Evolutionary conservation across 1,284 basidiomycete genomes (phyloP), one percentile per base, ranked within the genome.

Genomic region (Meira miltonrushii): DNA sequence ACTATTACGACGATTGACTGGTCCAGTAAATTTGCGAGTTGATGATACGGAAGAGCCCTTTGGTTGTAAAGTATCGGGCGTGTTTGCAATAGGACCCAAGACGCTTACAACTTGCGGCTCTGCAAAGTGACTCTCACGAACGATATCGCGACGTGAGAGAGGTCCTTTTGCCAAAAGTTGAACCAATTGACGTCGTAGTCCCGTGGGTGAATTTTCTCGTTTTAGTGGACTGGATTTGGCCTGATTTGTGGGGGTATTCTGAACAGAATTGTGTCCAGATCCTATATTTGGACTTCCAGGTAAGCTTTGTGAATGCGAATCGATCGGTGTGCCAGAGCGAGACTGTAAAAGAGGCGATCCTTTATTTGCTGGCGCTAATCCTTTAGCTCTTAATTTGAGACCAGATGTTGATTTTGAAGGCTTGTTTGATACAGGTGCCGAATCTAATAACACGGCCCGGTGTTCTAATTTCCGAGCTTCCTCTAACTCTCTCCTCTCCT

Each of bases 141-240:
- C 50, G 15, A 53, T 39, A 39, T 53, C 37, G n/a, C 50, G 17
- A n/a, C 50, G 17, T 21, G 50, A 41, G 13, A 53, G 17, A 3
- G 50, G 50, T 13, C 50, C 50, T 23, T 53, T 53, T 13, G 50
- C 50, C 50, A 53, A 5, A 13, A 53, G 37, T 53, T 53, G 50
- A 8, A 53, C 37, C 25, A 53, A 33, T 41, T 33, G 37, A n/a
- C 28, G 17, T 33, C 39, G 2, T n/a, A 53, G 25, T 33, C 28
- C 28, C 6, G 19, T 53, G 2, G 50, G 50, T 40, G 50, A 23
- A 12, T 17, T 19, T 5, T 19, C 25, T 2, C 23, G 17, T 13
- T 48, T n/a, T 25, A 48, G 5, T n/a, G 12, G 17, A 21, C 12
- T 13, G 3, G 13, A 21, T 21, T n/a, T 21, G 12, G 46, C 17